Base-by-base conservation (phyloP, 2,329 filamentous ascomycete genomes). In the Penicillium sp. region DNA sequence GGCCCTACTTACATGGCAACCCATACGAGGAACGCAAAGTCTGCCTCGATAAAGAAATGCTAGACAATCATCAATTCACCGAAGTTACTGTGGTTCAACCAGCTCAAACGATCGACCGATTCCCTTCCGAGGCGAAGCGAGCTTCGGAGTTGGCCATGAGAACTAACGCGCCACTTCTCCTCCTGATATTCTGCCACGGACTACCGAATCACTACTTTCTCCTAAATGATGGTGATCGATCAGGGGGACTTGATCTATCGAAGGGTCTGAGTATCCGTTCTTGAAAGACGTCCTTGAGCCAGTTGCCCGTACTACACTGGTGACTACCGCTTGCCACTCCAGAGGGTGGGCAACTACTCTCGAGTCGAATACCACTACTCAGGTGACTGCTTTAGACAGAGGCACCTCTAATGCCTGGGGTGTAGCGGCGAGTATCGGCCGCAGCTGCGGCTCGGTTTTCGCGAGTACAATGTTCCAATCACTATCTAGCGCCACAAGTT, bases 131-230 rank as follows among this genome's bases (percentile, higher is more conserved):
- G 11, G 49, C 49, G 3, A 52, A 37, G 33, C 8, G 14, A 10
- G 49, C 42, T 10, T 52, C 49, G 2, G 49, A 52, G 29, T 14
- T 52, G 23, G 42, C 49, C 3, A 52, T 39, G 18, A 29, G 18
- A 46, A 24, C n/a, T 14, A 13, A 48, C 24, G 49, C 49, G 8
- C 49, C 49, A 31, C 34, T 43, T 9, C 50, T 48, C 10, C 33
- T 52, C 13, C 50, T 52, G 24, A 8, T 48, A 14, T 52, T 52
- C 34, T 52, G 50, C 6, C 50, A 48, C 28, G 36, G 43, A 8
- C 47, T 49, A 8, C 47, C 36, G 6, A 40, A 18, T 7, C 26
- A 40, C 29, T 16, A 49, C 8, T 16, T 42, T 3, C 33, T 49
- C 19, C 47, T 49, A 14, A 16, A 49, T 42, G 19, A 31, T 18